Evolutionary conservation across 768 basidiomycete species (phyloP).

Genomic region (Nidularia pulvinata): DNA sequence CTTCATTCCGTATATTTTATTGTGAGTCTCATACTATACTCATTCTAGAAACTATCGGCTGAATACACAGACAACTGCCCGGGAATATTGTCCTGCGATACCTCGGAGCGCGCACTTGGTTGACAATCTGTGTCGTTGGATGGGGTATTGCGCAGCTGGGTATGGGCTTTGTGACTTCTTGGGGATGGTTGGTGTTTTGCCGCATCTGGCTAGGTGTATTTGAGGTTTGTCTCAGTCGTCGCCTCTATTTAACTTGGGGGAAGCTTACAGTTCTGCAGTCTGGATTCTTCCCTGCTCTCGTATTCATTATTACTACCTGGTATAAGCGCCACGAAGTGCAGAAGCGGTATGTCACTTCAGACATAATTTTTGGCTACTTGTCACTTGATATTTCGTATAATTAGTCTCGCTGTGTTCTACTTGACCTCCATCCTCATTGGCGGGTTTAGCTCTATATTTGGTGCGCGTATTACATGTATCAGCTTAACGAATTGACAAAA

Average conservation of each 20-base stretch:
- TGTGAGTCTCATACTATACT: constrained; percentile 15
- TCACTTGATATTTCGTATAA: neutral
- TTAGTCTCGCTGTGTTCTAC: constrained; percentile 26
- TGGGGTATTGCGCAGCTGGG: constrained; percentile 28
- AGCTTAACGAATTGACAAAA: neutral
- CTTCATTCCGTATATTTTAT: constrained; percentile 31
- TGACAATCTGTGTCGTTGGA: constrained; percentile 23
- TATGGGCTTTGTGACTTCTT: constrained; percentile 27
- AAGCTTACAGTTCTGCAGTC: constrained; percentile 16
- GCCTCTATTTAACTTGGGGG: too few relatives aligned
- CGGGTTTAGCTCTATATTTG: constrained; percentile 22
- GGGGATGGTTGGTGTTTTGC: constrained; percentile 19
- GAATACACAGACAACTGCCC: constrained; percentile 12
- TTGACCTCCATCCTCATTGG: constrained; percentile 25
- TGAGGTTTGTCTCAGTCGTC: constrained; percentile 9
- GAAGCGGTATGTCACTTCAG: constrained; percentile 18
- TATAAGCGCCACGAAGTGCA: constrained; percentile 42
- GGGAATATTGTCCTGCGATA: constrained; percentile 23
- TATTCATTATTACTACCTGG: constrained; percentile 41
- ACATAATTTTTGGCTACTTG: neutral
- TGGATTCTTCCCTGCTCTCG: constrained; percentile 38
- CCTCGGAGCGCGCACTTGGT: constrained; percentile 23
- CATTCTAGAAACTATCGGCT: neutral
- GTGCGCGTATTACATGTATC: constrained; percentile 1
- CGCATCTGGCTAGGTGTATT: constrained; percentile 23